Evolutionary conservation across 129 eudicot species (phyloP).

Genomic region (Flaveria brownii): DNA sequence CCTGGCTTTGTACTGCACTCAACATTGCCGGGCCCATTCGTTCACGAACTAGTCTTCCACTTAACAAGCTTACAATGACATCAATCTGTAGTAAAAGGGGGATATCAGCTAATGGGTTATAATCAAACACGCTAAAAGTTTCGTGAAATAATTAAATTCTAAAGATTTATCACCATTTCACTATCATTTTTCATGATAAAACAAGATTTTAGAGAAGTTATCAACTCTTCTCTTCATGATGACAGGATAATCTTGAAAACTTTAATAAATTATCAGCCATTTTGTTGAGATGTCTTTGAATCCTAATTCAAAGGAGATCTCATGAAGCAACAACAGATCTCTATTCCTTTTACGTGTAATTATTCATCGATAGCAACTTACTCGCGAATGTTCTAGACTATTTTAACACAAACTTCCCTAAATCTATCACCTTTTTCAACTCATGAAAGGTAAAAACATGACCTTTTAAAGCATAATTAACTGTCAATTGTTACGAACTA

Average conservation of each 20-base stretch:
- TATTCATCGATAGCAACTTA: background rate
- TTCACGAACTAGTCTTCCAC: slow-evolving; percentile 33
- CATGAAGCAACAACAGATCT: slow-evolving; percentile 25
- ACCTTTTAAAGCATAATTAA: background rate
- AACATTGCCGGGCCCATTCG: slow-evolving; percentile 31
- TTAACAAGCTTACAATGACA: slow-evolving; percentile 33
- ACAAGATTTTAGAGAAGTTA: slow-evolving; percentile 14
- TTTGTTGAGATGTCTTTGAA: slow-evolving; percentile 30
- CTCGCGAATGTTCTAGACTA: background rate
- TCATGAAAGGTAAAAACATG: slow-evolving; percentile 6
- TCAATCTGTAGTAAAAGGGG: slow-evolving; percentile 25
- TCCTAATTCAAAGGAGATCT: slow-evolving; percentile 39
- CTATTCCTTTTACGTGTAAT: background rate
- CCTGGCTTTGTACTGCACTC: slow-evolving; percentile 35
- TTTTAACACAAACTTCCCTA: background rate
- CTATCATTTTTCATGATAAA: slow-evolving; percentile 20
- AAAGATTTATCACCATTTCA: slow-evolving; percentile 29
- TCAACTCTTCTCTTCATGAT: slow-evolving; percentile 12
- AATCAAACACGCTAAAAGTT: slow-evolving; percentile 9
- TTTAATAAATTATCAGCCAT: background rate
- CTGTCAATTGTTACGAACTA: no score
- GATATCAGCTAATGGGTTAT: slow-evolving; percentile 14
- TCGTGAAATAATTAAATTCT: background rate
- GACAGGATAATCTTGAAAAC: no score
- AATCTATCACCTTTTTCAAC: slow-evolving; percentile 5